These are phyloP conservation scores for Tylopilus intermedius DNA, from an alignment of 768 basidiomycete species.

Conservation along the genomic window DNA sequence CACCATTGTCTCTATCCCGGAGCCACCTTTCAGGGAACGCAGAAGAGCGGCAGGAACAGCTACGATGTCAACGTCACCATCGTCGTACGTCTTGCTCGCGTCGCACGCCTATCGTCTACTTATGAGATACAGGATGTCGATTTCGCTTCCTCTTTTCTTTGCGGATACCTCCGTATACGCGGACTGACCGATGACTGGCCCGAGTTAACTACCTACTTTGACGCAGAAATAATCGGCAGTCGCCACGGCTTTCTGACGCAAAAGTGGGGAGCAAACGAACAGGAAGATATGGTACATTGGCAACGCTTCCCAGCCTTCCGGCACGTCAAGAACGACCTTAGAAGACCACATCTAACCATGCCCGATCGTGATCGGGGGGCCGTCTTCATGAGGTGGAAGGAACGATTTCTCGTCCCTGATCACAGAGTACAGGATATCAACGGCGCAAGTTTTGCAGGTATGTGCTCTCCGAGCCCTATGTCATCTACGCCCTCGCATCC, in stretches of 20 bases:
- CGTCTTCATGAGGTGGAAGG: slow-evolving; percentile 97
- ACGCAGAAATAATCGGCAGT: slow-evolving; percentile 91
- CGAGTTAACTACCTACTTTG: slow-evolving; percentile 93
- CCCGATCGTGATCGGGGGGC: slow-evolving; percentile 71
- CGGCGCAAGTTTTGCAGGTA: slow-evolving; percentile 92
- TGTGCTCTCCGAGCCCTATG: slow-evolving; percentile 23
- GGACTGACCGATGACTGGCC: slow-evolving; percentile 93
- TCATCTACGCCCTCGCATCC: background rate
- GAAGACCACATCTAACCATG: slow-evolving; percentile 74
- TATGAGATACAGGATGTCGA: slow-evolving; percentile 69
- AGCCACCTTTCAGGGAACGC: slow-evolving; percentile 82
- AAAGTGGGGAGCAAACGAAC: slow-evolving; percentile 86
- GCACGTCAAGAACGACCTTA: slow-evolving; percentile 73
- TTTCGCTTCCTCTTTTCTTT: slow-evolving; percentile 77
- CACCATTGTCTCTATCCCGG: slow-evolving; percentile 86
- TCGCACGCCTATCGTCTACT: slow-evolving; percentile 1
- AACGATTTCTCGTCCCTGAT: slow-evolving; percentile 92
- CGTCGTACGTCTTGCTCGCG: slow-evolving; percentile 54
- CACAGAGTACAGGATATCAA: slow-evolving; percentile 91
- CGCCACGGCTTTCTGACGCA: slow-evolving; percentile 88
- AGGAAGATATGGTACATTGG: slow-evolving; percentile 94
- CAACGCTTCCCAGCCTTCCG: slow-evolving; percentile 87
- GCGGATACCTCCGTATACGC: slow-evolving; percentile 89
- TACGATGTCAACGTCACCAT: slow-evolving; percentile 94
- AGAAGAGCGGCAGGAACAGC: slow-evolving; percentile 89